Base-by-base conservation (phyloP, 106 monocot genomes). In the Ottelia alismoides region DNA sequence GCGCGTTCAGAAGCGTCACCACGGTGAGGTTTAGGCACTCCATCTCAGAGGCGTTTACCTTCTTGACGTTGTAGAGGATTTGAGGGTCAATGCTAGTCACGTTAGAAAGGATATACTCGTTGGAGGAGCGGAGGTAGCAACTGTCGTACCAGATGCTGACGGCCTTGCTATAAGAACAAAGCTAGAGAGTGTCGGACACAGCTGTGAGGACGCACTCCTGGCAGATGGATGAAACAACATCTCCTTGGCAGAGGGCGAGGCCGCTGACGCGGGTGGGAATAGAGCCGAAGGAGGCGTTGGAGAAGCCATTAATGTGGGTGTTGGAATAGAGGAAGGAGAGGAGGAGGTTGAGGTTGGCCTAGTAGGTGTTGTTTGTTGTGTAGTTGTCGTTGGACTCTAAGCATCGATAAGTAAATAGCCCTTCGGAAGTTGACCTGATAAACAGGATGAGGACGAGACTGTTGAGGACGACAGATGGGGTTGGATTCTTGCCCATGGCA, bases 101-200 rank as follows among this genome's bases (percentile, higher is more conserved):
- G 11, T 11, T 31, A 31, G 18, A 16, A 29, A 62, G 30, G 61
- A 62, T 49, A 27, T 20, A 29, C 14, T 5, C 12, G 49, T 62
- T 49, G 47, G 61, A 48, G 28, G 48, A 62, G 14, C 61, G 61
- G 14, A 62, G 27, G 20, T 25, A 28, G 49, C 61, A 62, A 14
- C 11, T 1, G 48, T 48, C 61, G 28, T 62, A 48, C 48, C 47
- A 62, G n/a, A 62, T 18, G 3, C 20, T 49, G 5, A 28, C 61
- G 5, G 0, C 27, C 27, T 7, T 62, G 7, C 49, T 47, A 12
- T 28, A 20, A 7, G 61, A 28, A 6, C 61, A 62, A 0, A 10
- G 0, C 5, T 17, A 3, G 10, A 27, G 22, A 2, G 30, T 29
- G 49, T 62, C 61, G 0, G 2, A 1, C 28, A 28, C 5, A 24